Evolutionary conservation across 2,329 filamentous ascomycete genomes (phyloP).

Genomic region (Phoma sp.): DNA sequence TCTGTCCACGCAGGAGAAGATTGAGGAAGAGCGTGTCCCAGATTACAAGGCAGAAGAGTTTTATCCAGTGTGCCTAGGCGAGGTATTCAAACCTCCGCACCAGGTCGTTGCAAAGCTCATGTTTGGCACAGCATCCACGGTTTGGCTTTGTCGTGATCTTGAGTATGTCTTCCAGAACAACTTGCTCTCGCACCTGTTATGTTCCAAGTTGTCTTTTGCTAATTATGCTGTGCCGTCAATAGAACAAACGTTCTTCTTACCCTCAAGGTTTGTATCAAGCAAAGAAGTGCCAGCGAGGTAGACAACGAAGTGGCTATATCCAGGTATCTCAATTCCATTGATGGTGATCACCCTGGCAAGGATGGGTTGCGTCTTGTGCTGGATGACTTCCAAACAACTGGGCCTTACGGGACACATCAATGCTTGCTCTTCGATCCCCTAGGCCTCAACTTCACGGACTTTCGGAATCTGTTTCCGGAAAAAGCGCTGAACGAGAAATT

Average conservation of each 20-base stretch:
- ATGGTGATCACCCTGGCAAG: slow-evolving; percentile 1
- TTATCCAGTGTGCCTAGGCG: slow-evolving; percentile 2
- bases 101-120: slow-evolving; percentile 5
- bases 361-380: slow-evolving; percentile 2
- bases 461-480: slow-evolving; percentile 3
- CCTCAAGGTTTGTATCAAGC: slow-evolving; percentile 3
- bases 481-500: slow-evolving; percentile 1
- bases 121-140: slow-evolving; percentile 4
- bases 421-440: slow-evolving; percentile 8
- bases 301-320: slow-evolving; percentile 3
- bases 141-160: slow-evolving; percentile 12
- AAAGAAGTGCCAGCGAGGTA: background rate
- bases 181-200: background rate
- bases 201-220: background rate
- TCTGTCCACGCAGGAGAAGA: background rate
- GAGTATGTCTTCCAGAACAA: background rate
- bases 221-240: background rate
- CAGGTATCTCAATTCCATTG: background rate
- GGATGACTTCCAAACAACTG: slow-evolving; percentile 4
- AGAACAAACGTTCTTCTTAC: background rate
- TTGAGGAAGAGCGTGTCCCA: background rate
- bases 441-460: background rate
- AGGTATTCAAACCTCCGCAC: slow-evolving; percentile 3
- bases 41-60: background rate
- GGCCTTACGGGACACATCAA: slow-evolving; percentile 1